Evolutionary conservation across 2,329 filamentous ascomycete species (phyloP).

Genomic region (Aspergillus fumigatus): DNA sequence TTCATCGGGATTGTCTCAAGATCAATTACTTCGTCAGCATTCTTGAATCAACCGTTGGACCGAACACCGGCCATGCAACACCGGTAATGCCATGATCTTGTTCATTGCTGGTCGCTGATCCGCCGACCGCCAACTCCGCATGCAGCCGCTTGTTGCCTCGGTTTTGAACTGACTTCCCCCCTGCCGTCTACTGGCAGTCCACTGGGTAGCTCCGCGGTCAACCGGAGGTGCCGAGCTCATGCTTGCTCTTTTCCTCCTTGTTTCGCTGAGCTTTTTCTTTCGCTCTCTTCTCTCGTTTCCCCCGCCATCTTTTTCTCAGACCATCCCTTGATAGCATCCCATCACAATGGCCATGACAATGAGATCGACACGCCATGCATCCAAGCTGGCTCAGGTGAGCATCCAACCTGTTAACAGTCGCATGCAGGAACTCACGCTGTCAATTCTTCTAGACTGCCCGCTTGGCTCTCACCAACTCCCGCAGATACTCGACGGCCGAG

Average conservation of each 20-base stretch:
- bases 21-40: neutral
- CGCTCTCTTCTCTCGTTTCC: neutral
- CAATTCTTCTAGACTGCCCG: constrained; percentile 9
- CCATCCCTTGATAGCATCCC: constrained; percentile 5
- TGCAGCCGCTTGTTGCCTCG: constrained; percentile 22
- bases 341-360: constrained; percentile 23
- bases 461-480: constrained; percentile 16
- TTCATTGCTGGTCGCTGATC: neutral
- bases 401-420: neutral
- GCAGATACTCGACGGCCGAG: constrained; percentile 59
- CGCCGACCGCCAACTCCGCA: constrained; percentile 11
- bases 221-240: constrained; percentile 5
- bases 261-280: constrained; percentile 3
- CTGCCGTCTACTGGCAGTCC: neutral
- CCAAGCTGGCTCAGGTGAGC: constrained; percentile 35
- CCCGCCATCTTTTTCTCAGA: neutral
- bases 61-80: neutral
- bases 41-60: neutral
- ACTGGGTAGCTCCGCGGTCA: constrained; percentile 13
- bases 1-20: neutral
- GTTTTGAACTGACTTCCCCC: neutral
- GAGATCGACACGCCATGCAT: constrained; percentile 36
- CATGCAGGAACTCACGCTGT: neutral
- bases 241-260: constrained; percentile 8
- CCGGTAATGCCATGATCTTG: too few species aligned